Conservation (phyloP, 768 basidiomycete species). For the Hypsizygus marmoreus region DNA sequence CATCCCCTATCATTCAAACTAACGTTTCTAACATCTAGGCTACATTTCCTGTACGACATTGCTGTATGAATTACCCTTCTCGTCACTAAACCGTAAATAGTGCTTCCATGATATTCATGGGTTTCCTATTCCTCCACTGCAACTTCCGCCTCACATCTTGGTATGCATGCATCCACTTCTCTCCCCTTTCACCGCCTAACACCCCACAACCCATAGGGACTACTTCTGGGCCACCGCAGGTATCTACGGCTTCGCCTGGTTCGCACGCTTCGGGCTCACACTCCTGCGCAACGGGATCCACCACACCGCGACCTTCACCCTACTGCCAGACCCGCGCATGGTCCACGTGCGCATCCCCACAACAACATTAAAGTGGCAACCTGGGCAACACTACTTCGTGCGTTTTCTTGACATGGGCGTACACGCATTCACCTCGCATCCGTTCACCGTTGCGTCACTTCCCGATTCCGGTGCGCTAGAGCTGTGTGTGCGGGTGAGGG, state of each 20-base stretch:
- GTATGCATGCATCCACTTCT: constrained; percentile 11
- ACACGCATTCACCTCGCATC: constrained; percentile 31
- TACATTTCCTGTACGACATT: constrained; percentile 9
- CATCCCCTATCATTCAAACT: background rate
- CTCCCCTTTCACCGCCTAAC: background rate
- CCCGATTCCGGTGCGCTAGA: constrained; percentile 13
- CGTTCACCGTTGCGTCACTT: constrained; percentile 33
- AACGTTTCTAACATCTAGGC: background rate
- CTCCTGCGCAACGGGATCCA: constrained; percentile 22
- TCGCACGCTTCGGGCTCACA: constrained; percentile 26
- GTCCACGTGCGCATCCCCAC: constrained; percentile 21
- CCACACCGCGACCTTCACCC: constrained; percentile 23
- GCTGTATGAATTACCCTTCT: background rate
- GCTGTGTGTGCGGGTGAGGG: constrained; percentile 27
- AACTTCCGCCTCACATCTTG: constrained; percentile 30
- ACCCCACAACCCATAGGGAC: constrained; percentile 17
- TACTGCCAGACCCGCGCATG: constrained; percentile 26
- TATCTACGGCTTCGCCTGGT: constrained; percentile 28
- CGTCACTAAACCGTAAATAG: constrained; percentile 12
- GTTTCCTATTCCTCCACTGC: constrained; percentile 33
- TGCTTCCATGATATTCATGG: constrained; percentile 33
- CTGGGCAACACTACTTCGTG: constrained; percentile 32
- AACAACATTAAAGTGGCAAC: constrained; percentile 26
- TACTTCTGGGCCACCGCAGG: constrained; percentile 34
- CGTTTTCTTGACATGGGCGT: constrained; percentile 19